phyloP scores from a whole-genome alignment of 2,329 filamentous ascomycete genomes.

The Drechmeria coniospora region DNA sequence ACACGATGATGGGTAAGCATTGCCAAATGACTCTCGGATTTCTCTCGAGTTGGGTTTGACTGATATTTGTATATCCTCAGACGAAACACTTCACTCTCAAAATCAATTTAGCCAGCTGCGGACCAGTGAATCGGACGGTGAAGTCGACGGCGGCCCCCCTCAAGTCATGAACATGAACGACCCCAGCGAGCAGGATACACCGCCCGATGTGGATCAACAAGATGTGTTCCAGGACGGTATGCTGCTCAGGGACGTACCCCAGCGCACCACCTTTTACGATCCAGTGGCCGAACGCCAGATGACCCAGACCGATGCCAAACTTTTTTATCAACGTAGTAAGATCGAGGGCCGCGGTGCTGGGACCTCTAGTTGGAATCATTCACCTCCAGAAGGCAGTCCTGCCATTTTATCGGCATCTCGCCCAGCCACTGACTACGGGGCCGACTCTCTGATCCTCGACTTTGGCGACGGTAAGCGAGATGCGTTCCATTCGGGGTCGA shows the following conservation, averaged over 20 bases:
- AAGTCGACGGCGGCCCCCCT: conserved; percentile 13
- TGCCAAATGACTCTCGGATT: no score
- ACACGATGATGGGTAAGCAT: no score
- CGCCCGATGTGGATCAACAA: conserved; percentile 10
- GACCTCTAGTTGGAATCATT: conserved; percentile 22
- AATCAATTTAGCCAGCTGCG: conserved; percentile 7
- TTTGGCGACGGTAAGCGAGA: conserved; percentile 9
- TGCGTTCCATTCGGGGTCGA: not conserved
- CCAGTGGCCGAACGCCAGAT: conserved; percentile 87
- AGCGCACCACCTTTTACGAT: conserved; percentile 80
- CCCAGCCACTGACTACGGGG: conserved; percentile 20
- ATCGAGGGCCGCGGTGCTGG: conserved; percentile 31
- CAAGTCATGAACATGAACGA: conserved; percentile 9
- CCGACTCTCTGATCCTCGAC: conserved; percentile 18
- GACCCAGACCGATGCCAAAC: conserved; percentile 85
- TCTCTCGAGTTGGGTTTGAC: no score
- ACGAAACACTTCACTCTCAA: conserved; percentile 1
- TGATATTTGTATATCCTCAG: no score
- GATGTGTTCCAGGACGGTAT: conserved; percentile 35
- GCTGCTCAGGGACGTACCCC: conserved; percentile 43
- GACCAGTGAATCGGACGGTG: conserved; percentile 16
- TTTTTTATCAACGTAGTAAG: conserved; percentile 88
- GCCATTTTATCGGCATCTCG: conserved; percentile 21
- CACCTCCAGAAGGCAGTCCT: conserved; percentile 32
- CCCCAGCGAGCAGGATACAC: conserved; percentile 8